Conservation (phyloP, 2,329 filamentous ascomycete species). For the Penicillium capsulatum region DNA sequence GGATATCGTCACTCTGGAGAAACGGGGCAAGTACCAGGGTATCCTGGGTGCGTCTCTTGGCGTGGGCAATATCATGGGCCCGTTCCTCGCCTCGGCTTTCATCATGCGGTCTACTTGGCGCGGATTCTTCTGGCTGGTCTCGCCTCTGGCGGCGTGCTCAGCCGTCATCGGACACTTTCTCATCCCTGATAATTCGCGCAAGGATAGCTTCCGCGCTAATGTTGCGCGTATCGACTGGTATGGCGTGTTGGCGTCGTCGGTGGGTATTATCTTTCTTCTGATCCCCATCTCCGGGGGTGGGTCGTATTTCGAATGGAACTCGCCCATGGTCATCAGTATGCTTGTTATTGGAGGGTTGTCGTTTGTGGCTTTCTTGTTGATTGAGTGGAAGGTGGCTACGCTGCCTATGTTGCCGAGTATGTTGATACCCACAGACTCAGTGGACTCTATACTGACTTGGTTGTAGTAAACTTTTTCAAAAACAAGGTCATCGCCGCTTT, state of each 20-base stretch:
- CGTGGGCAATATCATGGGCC: slow-evolving; percentile 46
- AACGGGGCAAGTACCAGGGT: slow-evolving; percentile 55
- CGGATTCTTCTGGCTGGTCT: slow-evolving; percentile 50
- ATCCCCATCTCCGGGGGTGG: slow-evolving; percentile 62
- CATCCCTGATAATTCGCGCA: slow-evolving; percentile 50
- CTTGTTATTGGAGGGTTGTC: slow-evolving; percentile 49
- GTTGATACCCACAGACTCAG: slow-evolving; percentile 1
- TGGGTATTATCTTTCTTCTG: slow-evolving; percentile 57
- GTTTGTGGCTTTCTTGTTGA: slow-evolving; percentile 49
- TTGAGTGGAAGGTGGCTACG: slow-evolving; percentile 53
- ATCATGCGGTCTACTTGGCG: slow-evolving; percentile 44
- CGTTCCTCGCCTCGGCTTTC: slow-evolving; percentile 47
- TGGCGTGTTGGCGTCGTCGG: slow-evolving; percentile 53
- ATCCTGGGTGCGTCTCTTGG: slow-evolving; percentile 46
- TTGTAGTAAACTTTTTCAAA: slow-evolving; percentile 48
- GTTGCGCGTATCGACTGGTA: slow-evolving; percentile 56
- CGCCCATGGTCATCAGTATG: slow-evolving; percentile 58
- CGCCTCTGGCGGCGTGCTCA: slow-evolving; percentile 48
- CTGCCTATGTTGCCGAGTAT: slow-evolving; percentile 56
- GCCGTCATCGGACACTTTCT: slow-evolving; percentile 49
- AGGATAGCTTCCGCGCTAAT: slow-evolving; percentile 46
- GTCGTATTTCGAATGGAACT: slow-evolving; percentile 54
- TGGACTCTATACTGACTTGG: slow-evolving; percentile 6
- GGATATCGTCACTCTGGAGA: slow-evolving; percentile 56
- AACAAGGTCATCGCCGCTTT: slow-evolving; percentile 53